phyloP scores from a whole-genome alignment of 169 alveolate species.

The Theileria orientalis region DNA sequence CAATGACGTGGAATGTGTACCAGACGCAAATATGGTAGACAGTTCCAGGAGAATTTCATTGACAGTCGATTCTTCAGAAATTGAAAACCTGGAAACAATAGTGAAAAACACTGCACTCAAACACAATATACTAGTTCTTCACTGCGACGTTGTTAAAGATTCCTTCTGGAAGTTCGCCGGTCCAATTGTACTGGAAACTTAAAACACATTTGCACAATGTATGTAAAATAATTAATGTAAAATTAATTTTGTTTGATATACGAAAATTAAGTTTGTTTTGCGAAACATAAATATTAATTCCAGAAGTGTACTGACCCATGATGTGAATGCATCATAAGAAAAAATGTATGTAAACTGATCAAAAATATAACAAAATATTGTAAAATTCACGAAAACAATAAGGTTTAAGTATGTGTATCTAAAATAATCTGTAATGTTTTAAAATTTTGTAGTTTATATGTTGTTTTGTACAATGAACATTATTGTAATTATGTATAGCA shows the following conservation, averaged over 20 bases:
- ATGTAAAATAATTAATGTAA: neutral
- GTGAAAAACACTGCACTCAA: constrained; percentile 5
- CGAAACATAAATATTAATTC: no score
- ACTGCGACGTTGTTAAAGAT: constrained; percentile 50
- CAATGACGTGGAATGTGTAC: neutral
- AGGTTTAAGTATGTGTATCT: no score
- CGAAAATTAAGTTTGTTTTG: neutral
- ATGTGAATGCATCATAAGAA: no score
- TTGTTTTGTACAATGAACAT: no score
- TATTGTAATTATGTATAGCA: no score
- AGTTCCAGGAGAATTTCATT: constrained; percentile 24
- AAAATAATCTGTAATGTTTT: no score
- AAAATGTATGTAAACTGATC: no score
- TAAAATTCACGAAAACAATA: no score
- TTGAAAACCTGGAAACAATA: constrained; percentile 14
- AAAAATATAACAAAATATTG: no score
- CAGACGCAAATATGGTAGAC: neutral
- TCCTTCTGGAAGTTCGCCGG: constrained; percentile 53
- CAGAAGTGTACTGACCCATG: no score
- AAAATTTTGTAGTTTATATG: no score
- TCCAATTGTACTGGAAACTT: neutral
- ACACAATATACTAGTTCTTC: constrained; percentile 29
- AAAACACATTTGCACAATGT: neutral
- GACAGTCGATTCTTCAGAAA: constrained; percentile 15
- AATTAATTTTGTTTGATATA: neutral